A percentile compares a stretch with the other conserved stretches of the same genome.
Conservation (phyloP, 352 stramenopile genomes). For the Phytophthora pini region DNA sequence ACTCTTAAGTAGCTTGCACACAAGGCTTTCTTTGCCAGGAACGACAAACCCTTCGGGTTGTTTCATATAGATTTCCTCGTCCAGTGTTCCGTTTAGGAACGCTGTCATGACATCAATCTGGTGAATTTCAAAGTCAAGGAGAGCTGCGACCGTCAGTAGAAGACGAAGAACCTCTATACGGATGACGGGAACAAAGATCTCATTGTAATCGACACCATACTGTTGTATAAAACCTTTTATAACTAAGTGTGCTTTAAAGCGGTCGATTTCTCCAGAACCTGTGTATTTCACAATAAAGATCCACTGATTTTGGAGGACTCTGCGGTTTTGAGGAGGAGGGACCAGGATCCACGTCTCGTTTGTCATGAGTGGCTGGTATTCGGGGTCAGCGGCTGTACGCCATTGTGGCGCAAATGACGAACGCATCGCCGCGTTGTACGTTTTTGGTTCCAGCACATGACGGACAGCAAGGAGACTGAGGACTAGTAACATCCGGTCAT, state of each 20-base stretch:
- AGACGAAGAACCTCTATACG: conserved; percentile 9
- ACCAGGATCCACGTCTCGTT: conserved; percentile 17
- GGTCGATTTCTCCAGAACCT: conserved; percentile 10
- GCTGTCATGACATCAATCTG: conserved; percentile 40
- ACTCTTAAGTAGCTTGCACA: not conserved
- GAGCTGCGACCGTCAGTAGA: not conserved
- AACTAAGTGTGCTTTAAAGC: conserved; percentile 13
- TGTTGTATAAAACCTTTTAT: conserved; percentile 19
- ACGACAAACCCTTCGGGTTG: conserved; percentile 9
- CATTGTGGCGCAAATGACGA: conserved; percentile 1
- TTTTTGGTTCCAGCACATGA: conserved; percentile 14
- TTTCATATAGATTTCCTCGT: conserved; percentile 32
- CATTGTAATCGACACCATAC: conserved; percentile 19
- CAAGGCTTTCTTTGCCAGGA: not conserved
- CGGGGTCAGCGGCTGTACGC: conserved; percentile 2
- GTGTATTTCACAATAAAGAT: conserved; percentile 24
- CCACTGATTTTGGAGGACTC: conserved; percentile 1
- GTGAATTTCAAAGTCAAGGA: conserved; percentile 2
- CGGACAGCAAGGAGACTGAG: conserved; percentile 5
- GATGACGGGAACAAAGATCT: conserved; percentile 15
- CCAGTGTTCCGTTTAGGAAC: conserved; percentile 22
- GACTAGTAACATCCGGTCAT: not conserved
- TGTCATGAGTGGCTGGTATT: conserved; percentile 9
- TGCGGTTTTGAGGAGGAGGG: not conserved
- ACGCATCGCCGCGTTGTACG: conserved; percentile 5